Evolutionary conservation across 352 stramenopile genomes (phyloP), one percentile per base, ranked within the genome.

Genomic region (Nothophytophthora sp.): DNA sequence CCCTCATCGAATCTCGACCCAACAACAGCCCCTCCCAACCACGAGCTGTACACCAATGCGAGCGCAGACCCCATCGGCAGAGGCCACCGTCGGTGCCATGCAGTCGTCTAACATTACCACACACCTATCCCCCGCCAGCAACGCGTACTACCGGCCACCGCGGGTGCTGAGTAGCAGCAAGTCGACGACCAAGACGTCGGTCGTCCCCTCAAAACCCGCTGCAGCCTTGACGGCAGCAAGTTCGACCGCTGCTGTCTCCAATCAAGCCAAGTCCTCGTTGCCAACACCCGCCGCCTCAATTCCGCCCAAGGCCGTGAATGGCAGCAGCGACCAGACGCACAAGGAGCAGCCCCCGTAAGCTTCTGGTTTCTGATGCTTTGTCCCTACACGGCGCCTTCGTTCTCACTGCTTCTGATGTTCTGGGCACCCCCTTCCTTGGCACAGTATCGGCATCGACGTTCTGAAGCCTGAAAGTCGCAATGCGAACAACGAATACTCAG

Each of bases 391-490:
- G 3, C 13, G 28, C 28, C 28, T 8, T 16, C 23, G 15, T 27
- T 47, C 39, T 66, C 43, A 55, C 35, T 41, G 50, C 30, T 66
- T 44, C 7, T 40, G 34, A 34, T 52, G 5, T 40, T 3, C 5
- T 22, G n/a, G 8, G 19, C 6, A 40, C 38, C 53, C 33, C n/a
- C 23, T 6, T 27, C 12, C n/a, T 40, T 28, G 13, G 24, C 42
- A 46, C 44, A 65, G 51, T 16, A 57, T 67, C 40, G 53, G 35
- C 24, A 49, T 67, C 22, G 40, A 67, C 18, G 46, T 59, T 19
- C 40, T 65, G 42, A 70, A 64, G 44, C 60, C 60, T 20, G 20
- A 42, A 11, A 24, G 48, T 15, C 45, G 46, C 40, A 58, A 42
- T 4, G 45, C 55, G 8, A 56, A 35, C 19, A 40, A 34, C 35